Conservation (phyloP, 352 stramenopile species). For the Aphanomyces invadans region DNA sequence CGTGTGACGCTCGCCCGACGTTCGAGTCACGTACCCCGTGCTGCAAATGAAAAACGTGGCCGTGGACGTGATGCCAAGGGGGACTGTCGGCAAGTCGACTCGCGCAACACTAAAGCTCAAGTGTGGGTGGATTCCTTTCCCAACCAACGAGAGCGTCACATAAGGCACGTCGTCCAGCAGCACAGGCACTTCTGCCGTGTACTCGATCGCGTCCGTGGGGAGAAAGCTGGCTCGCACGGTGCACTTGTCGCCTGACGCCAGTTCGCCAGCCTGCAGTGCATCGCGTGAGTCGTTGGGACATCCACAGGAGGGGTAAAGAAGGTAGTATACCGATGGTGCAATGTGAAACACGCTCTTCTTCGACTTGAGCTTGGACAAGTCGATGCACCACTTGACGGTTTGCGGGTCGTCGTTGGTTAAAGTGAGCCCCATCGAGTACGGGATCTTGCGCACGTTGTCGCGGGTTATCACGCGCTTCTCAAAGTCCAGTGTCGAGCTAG, state of each 20-base stretch:
- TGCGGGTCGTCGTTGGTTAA: slow-evolving; percentile 65
- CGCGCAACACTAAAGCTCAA: slow-evolving; percentile 85
- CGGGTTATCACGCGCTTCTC: slow-evolving; percentile 74
- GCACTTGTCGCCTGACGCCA: slow-evolving; percentile 66
- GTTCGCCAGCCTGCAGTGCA: slow-evolving; percentile 38
- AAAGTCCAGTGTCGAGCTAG: slow-evolving; percentile 69
- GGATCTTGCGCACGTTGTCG: slow-evolving; percentile 77
- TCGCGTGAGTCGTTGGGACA: not conserved
- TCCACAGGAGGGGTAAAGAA: not conserved
- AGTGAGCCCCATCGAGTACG: slow-evolving; percentile 72
- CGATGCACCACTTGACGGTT: slow-evolving; percentile 72
- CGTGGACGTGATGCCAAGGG: slow-evolving; percentile 62
- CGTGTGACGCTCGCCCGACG: too few species aligned
- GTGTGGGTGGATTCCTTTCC: slow-evolving; percentile 85
- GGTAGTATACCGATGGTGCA: slow-evolving; percentile 14
- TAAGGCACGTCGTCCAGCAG: slow-evolving; percentile 68
- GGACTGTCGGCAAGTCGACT: slow-evolving; percentile 84
- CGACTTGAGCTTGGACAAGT: slow-evolving; percentile 38
- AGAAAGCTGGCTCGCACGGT: slow-evolving; percentile 83
- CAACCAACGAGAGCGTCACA: slow-evolving; percentile 67
- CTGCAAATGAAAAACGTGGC: slow-evolving; percentile 75
- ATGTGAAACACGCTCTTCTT: slow-evolving; percentile 23
- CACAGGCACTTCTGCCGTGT: slow-evolving; percentile 65
- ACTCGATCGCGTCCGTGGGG: slow-evolving; percentile 67
- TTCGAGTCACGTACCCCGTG: too few species aligned